phyloP scores from a whole-genome alignment of 257 asterid genomes.

The Capsicum pubescens region DNA sequence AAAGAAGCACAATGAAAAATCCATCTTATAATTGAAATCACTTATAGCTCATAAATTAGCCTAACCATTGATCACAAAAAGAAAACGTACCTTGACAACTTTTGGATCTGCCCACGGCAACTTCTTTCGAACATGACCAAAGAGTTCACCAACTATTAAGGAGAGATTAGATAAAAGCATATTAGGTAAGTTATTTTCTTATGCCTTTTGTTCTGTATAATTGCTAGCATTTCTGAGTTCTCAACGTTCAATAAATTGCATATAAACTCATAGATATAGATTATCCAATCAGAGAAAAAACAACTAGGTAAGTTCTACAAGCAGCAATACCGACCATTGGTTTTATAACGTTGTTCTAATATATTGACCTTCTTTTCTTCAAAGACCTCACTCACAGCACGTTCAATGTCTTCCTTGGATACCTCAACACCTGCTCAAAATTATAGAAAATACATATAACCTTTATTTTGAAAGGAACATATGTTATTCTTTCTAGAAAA shows the following conservation, averaged over 20 bases:
- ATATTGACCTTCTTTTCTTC: conserved; percentile 66
- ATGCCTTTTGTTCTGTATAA: not conserved
- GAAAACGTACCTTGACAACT: conserved; percentile 67
- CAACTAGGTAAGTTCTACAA: not conserved
- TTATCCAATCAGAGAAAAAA: not conserved
- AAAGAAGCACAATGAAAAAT: not conserved
- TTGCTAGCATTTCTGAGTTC: conserved; percentile 18
- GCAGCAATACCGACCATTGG: conserved; percentile 63
- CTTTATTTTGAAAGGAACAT: not conserved
- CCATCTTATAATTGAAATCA: not conserved
- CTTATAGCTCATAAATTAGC: not conserved
- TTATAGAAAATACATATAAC: not conserved
- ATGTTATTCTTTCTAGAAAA: not conserved
- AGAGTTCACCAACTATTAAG: conserved; percentile 76
- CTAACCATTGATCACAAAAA: not conserved
- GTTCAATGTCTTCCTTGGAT: conserved; percentile 65
- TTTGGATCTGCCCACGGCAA: conserved; percentile 96
- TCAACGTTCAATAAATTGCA: not conserved
- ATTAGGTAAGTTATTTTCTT: not conserved
- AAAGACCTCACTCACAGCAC: conserved; percentile 64
- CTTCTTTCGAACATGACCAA: conserved; percentile 76
- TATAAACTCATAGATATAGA: not conserved
- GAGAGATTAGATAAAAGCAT: conserved; percentile 7
- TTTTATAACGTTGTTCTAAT: conserved; percentile 81
- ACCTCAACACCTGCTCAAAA: conserved; percentile 72